Base-by-base conservation (phyloP, 23 red algal species). In the Cyanidium caldarium region DNA sequence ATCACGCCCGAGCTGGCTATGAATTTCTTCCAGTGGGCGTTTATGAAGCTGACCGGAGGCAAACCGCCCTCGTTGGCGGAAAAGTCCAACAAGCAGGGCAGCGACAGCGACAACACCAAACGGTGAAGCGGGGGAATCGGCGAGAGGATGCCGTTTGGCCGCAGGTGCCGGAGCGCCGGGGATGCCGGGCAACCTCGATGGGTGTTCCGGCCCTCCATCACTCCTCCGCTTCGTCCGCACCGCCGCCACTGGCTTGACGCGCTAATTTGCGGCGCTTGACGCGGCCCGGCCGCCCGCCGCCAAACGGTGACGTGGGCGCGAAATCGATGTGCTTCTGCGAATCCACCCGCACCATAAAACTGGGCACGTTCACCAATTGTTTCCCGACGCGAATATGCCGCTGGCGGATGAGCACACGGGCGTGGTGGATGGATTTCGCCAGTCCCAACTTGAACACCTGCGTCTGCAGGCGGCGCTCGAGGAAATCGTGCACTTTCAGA, bases 271-370 rank as follows among this genome's bases (percentile, higher is more conserved):
- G 80, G 33, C 92, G 81, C 74, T 86, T 88, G 19, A 98, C 92
- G 42, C 92, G 85, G 44, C 92, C 92, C 33, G 92, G 92, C 37
- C 81, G 80, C 28, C 92, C 92, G 25, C 92, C 92, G 58, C 92
- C 92, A 66, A 89, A 89, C 46, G 92, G 84, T 35, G 92, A 98
- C 40, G 67, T 79, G 37, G 87, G 86, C 37, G 92, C 65, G 42
- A 89, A 89, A 57, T 98, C 92, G 65, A 98, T 98, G 66, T 88
- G 92, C 46, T 98, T 98, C 76, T 98, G 84, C 35, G 84, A 89
- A 67, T 98, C 92, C n/a, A 98, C 79, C 10, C 84, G 76, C 36
- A 98, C 92, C 58, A 87, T 84, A 43, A 89, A 98, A 20, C 76
- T 82, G 13, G 92, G 92, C 45, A 98, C 92, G 35, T 87, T 98